A percentile compares a stretch with the other conserved stretches of the same genome.
These are phyloP conservation scores for Colletotrichum sp. DNA, from an alignment of 2,329 filamentous ascomycete species.

Conservation along the genomic window DNA sequence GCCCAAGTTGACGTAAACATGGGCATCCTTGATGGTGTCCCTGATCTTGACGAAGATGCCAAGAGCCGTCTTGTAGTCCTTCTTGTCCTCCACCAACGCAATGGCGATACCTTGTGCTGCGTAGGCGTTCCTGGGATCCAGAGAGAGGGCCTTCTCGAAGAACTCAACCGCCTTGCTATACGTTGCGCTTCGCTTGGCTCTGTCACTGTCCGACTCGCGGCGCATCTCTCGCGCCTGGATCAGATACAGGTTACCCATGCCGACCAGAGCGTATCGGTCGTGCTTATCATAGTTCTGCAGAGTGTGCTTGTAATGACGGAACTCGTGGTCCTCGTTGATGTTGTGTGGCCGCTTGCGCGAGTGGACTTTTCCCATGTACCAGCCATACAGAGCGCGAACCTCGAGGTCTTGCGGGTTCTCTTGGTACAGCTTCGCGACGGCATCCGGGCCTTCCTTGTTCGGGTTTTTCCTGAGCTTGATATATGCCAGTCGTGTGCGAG, in stretches of 20 bases:
- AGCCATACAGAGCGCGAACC: constrained; percentile 90
- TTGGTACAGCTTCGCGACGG: constrained; percentile 84
- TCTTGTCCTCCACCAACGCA: constrained; percentile 91
- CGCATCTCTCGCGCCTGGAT: constrained; percentile 92
- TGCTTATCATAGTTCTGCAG: constrained; percentile 96
- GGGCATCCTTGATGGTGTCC: constrained; percentile 87
- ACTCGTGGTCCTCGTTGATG: constrained; percentile 87
- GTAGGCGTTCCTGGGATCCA: constrained; percentile 96
- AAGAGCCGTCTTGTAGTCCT: constrained; percentile 82
- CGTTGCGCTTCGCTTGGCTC: constrained; percentile 84
- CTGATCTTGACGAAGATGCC: constrained; percentile 89
- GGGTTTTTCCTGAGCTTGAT: constrained; percentile 84
- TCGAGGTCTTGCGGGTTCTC: constrained; percentile 86
- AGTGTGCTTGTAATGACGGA: constrained; percentile 95
- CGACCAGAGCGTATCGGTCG: constrained; percentile 93
- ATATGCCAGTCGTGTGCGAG: constrained; percentile 85
- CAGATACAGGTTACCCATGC: constrained; percentile 94
- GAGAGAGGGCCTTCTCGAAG: constrained; percentile 93
- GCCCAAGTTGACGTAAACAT: constrained; percentile 90
- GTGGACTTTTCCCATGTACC: constrained; percentile 84
- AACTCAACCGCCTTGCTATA: constrained; percentile 97
- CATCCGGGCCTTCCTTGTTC: constrained; percentile 84
- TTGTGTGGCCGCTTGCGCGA: constrained; percentile 83
- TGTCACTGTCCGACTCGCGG: constrained; percentile 85
- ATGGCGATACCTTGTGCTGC: constrained; percentile 96